Evolutionary conservation across 1,284 basidiomycete species (phyloP).

Genomic region (Mycena citricolor): DNA sequence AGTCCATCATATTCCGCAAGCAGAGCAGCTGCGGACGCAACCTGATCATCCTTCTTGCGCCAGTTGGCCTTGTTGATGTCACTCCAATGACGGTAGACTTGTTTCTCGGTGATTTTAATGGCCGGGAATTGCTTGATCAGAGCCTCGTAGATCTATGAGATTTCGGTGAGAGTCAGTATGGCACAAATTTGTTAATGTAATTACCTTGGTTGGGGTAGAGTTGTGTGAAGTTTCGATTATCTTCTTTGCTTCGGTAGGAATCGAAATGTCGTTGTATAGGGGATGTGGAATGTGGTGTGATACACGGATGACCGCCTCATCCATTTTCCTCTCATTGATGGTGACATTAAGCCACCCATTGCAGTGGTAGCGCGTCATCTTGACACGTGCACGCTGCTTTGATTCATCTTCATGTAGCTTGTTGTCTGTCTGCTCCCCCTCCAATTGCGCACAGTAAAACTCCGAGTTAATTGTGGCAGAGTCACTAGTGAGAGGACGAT

Average conservation of each 20-base stretch:
- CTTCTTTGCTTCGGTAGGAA: slow-evolving; percentile 2
- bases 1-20: slow-evolving; percentile 2
- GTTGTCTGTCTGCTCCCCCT: slow-evolving; percentile 11
- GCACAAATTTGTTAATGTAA: no score
- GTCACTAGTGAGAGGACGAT: not conserved
- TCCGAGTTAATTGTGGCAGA: no score
- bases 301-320: slow-evolving; percentile 8
- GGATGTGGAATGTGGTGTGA: slow-evolving; percentile 13
- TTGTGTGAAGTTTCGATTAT: slow-evolving; percentile 13
- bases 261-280: slow-evolving; percentile 15
- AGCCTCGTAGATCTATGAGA: slow-evolving; percentile 9
- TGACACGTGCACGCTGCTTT: slow-evolving; percentile 11
- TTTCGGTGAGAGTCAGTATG: no score
- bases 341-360: slow-evolving; percentile 16
- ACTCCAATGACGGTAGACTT: slow-evolving; percentile 4
- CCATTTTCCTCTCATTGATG: slow-evolving; percentile 1
- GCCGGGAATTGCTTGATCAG: slow-evolving; percentile 6
- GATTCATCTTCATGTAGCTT: slow-evolving; percentile 1
- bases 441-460: slow-evolving; percentile 22
- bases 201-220: slow-evolving; percentile 10
- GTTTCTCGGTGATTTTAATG: slow-evolving; percentile 6
- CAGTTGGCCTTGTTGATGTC: slow-evolving; percentile 3
- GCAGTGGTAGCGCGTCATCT: slow-evolving; percentile 17
- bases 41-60: slow-evolving; percentile 4
- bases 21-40: slow-evolving; percentile 2